Evolutionary conservation across 768 basidiomycete genomes (phyloP), one percentile per base, ranked within the genome.

Genomic region (Psilocybe tampanensis): DNA sequence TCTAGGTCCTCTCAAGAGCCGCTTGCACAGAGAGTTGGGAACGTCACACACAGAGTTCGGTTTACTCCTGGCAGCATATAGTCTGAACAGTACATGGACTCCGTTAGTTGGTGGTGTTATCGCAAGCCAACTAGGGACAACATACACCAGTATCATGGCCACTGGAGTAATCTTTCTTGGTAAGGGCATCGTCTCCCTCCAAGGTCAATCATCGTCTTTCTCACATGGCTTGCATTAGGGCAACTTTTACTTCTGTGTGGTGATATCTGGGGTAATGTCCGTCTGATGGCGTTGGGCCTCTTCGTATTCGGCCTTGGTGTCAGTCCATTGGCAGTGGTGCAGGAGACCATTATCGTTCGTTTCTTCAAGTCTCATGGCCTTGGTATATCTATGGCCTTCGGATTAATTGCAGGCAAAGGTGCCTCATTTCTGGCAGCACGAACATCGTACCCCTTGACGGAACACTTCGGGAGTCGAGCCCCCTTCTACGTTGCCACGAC

Each of bases 321-420:
- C 43, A 87, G 88, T 61, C 92, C 92, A 0, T 75, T 94, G 6
- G 85, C 90, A 1, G 92, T 94, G 7, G 86, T 89, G 1, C 92
- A 90, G 73, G 92, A 94, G 69, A 88, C 88, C 6, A 92, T 92
- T 60, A 90, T 94, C 50, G 88, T 92, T 42, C 86, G 88, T 22
- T 90, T 90, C 73, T 93, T 92, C 76, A 83, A 81, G 60, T 81
- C 85, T 0, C 88, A 86, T 66, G 89, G 89, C 1, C 76, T 93
- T 1, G 92, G 89, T 1, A 75, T 87, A 8, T 88, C 89, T 1
- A 83, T 94, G 74, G 90, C 90, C 0, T 77, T 93, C n/a, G 92
- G 92, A 19, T 85, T 94, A 15, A 80, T 94, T 21, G 88, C 84
- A 3, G 92, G 92, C 33, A 94, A 93, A 69, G 84, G 80, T 9